Percentiles rank a stretch among this genome's conserved stretches.
phyloP scores from a whole-genome alignment of 192 early-diverging fungal species.

The Gigaspora rosea region DNA sequence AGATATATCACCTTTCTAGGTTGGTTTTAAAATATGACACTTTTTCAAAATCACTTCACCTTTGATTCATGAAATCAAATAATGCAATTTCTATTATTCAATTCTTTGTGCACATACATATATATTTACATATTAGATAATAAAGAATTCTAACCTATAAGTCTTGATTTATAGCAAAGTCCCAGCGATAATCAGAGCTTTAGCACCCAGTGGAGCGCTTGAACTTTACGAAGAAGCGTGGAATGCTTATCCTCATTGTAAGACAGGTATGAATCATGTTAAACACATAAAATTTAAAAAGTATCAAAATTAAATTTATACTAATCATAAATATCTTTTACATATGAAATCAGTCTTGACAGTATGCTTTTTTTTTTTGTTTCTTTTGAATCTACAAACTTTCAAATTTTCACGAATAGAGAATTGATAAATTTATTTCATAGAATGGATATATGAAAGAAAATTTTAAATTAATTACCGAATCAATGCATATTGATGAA shows the following conservation, averaged over 20 bases:
- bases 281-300: background rate
- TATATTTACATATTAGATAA: too few species aligned
- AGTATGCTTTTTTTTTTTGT: background rate
- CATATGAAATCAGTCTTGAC: conserved; percentile 17
- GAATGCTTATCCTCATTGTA: conserved; percentile 76
- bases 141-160: conserved; percentile 1
- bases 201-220: conserved; percentile 66
- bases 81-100: too few species aligned
- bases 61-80: too few species aligned
- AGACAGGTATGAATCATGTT: conserved; percentile 37
- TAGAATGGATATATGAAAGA: conserved; percentile 71
- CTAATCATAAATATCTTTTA: background rate
- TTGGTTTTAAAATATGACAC: background rate
- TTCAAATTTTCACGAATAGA: too few species aligned
- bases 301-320: background rate
- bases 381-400: background rate
- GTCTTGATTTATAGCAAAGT: conserved; percentile 52
- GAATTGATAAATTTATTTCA: conserved; percentile 18
- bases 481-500: conserved; percentile 68
- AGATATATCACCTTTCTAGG: conserved; percentile 62
- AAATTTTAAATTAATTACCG: conserved; percentile 70
- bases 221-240: conserved; percentile 79
- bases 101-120: too few species aligned
- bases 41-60: background rate
- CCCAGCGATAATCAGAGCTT: conserved; percentile 59